phyloP scores from a whole-genome alignment of 1,139 yeast genomes.

The Yamadazyma blattariae region DNA sequence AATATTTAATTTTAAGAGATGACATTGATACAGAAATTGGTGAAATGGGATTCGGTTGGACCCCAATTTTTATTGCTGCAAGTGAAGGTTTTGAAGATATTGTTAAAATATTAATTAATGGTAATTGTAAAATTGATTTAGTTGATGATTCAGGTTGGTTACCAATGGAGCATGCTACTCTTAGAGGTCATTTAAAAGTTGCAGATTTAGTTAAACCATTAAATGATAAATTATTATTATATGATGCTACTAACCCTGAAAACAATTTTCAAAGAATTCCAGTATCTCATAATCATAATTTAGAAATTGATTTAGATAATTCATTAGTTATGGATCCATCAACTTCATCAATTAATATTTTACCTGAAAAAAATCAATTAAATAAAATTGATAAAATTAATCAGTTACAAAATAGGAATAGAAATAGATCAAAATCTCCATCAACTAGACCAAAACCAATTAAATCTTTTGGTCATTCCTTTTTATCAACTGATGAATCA shows the following conservation, averaged over 20 bases:
- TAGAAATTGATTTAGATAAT: constrained; percentile 15
- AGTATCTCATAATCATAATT: constrained; percentile 8
- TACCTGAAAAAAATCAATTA: constrained; percentile 35
- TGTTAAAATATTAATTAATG: constrained; percentile 51
- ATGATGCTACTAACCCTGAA: constrained; percentile 38
- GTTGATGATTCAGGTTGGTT: constrained; percentile 93
- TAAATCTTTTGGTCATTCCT: constrained; percentile 86
- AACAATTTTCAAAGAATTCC: constrained; percentile 35
- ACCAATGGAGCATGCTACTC: constrained; percentile 92
- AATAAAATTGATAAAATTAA: constrained; percentile 40
- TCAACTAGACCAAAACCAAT: constrained; percentile 40
- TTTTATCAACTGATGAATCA: constrained; percentile 60
- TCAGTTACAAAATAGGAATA: constrained; percentile 26
- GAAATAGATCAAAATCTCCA: constrained; percentile 30
- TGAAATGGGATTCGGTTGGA: constrained; percentile 87
- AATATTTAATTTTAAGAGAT: constrained; percentile 45
- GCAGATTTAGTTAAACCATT: constrained; percentile 58
- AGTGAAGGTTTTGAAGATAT: constrained; percentile 73
- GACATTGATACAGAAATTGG: constrained; percentile 73
- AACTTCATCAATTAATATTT: constrained; percentile 35
- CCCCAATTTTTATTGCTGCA: constrained; percentile 89
- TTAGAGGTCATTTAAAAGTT: constrained; percentile 80
- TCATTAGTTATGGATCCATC: constrained; percentile 15
- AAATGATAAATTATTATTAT: constrained; percentile 31
- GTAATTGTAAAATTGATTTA: constrained; percentile 52